A percentile compares a stretch with the other conserved stretches of the same genome.
phyloP scores from a whole-genome alignment of 2,329 filamentous ascomycete species.

The Ascochyta koolunga region DNA sequence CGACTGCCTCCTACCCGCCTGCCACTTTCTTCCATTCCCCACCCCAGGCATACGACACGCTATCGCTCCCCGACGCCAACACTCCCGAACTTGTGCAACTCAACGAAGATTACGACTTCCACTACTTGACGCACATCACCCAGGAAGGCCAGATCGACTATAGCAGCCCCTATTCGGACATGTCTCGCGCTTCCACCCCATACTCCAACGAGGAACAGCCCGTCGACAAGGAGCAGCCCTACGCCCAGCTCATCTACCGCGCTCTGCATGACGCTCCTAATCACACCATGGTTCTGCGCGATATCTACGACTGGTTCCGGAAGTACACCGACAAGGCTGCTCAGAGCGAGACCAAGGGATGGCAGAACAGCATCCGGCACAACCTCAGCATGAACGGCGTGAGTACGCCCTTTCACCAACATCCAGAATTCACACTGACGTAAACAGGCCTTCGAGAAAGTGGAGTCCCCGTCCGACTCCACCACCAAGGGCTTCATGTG shows the following conservation, averaged over 20 bases:
- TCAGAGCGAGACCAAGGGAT: constrained; percentile 65
- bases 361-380: constrained; percentile 95
- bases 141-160: constrained; percentile 26
- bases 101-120: constrained; percentile 32
- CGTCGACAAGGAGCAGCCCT: constrained; percentile 65
- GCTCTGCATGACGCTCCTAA: constrained; percentile 72
- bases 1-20: constrained; percentile 37
- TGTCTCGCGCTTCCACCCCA: constrained; percentile 31
- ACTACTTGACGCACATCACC: constrained; percentile 24
- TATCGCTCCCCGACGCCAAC: constrained; percentile 28
- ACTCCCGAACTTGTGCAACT: constrained; percentile 31
- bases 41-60: constrained; percentile 26
- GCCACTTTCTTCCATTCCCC: constrained; percentile 41
- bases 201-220: constrained; percentile 26
- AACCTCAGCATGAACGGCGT: constrained; percentile 96
- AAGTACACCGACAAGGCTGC: constrained; percentile 78
- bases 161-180: constrained; percentile 29
- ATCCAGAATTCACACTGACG: too few species aligned
- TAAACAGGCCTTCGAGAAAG: constrained; percentile 62
- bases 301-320: constrained; percentile 90
- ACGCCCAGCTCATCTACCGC: constrained; percentile 79
- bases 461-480: constrained; percentile 56
- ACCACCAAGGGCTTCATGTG: constrained; percentile 75
- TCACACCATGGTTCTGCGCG: constrained; percentile 77
- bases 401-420: too few species aligned